Base-by-base conservation (phyloP, 2,329 filamentous ascomycete species). In the Gremmenia infestans region DNA sequence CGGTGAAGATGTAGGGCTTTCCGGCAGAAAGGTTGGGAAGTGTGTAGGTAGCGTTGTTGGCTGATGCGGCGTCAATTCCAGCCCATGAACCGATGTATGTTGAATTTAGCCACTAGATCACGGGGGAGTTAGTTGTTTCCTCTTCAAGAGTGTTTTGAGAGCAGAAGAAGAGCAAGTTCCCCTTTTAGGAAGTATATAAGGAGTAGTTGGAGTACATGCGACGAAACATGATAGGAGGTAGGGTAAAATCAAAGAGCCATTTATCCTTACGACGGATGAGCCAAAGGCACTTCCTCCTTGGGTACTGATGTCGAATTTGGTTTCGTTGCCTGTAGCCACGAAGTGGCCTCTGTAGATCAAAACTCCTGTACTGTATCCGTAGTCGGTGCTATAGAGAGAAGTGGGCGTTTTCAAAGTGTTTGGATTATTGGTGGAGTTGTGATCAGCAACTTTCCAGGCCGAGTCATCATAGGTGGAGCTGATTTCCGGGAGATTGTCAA, bases 401-500 rank as follows among this genome's bases (percentile, higher is more conserved):
- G 81, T 83, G 0, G 87, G 83, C 0, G 88, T 91, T 0, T 74
- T 78, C 2, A 78, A 72, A 22, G 72, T 65, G 17, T 76, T 73
- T 0, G 80, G 81, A 68, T 91, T 91, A 66, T 81, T 81, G 1
- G 83, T 85, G 2, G 75, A 76, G 1, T 72, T 75, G 5, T 82
- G 74, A 57, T 85, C 72, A 0, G 87, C 88, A 0, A 67, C 62
- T 0, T 77, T 77, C 89, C 89, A 94, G 5, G 71, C 70, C 3
- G 79, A 79, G 68, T 94, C 89, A 52, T 90, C 82, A 63, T 91
- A 93, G 1, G 69, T 71, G 0, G 75, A 60, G 49, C 79, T 69
- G 6, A 89, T 74, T 67, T 93, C 89, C 0, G 89, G 89, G 0
- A 94, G 79, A 0, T 81, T 81, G 69, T 93, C 83, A 22, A 89